Percentiles rank a stretch among this genome's conserved stretches.
Evolutionary conservation across 2,329 filamentous ascomycete genomes (phyloP).

Genomic region (Intubia oerlemansii): DNA sequence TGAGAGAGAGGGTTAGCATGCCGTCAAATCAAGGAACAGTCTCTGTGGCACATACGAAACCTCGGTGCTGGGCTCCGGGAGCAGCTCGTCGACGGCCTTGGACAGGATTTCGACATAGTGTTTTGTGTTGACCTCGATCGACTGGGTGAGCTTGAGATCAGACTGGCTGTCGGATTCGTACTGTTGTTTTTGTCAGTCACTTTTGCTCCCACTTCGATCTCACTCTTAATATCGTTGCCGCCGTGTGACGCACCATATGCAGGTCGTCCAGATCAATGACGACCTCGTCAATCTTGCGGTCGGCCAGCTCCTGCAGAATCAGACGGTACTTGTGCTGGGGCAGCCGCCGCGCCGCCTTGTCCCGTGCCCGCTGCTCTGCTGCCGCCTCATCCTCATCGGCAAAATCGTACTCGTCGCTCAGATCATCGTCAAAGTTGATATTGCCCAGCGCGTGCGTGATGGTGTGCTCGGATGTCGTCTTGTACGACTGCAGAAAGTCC

Average conservation of each 20-base stretch:
- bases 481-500: conserved; percentile 74
- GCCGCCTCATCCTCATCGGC: conserved; percentile 62
- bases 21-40: too few species aligned
- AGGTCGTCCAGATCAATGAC: conserved; percentile 81
- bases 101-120: conserved; percentile 91
- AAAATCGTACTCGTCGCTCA: conserved; percentile 81
- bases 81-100: conserved; percentile 64
- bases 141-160: conserved; percentile 54
- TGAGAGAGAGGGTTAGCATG: conserved; percentile 12
- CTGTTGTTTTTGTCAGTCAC: conserved; percentile 17
- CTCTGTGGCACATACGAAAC: conserved; percentile 28
- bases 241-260: too few species aligned
- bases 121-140: conserved; percentile 76
- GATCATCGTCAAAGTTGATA: conserved; percentile 67
- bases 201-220: not conserved
- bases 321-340: conserved; percentile 76
- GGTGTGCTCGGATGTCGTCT: conserved; percentile 48
- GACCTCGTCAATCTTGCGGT: conserved; percentile 57
- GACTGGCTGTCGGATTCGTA: conserved; percentile 55
- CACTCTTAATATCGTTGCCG: too few species aligned
- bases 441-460: conserved; percentile 66
- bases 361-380: conserved; percentile 25
- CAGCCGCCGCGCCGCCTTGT: conserved; percentile 25
- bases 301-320: conserved; percentile 67
- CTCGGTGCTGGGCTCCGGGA: conserved; percentile 61